A percentile compares a stretch with the other conserved stretches of the same genome.
These are phyloP conservation scores for Globisporangium iwayamae DNA, from an alignment of 352 stramenopile genomes.

Conservation along the genomic window DNA sequence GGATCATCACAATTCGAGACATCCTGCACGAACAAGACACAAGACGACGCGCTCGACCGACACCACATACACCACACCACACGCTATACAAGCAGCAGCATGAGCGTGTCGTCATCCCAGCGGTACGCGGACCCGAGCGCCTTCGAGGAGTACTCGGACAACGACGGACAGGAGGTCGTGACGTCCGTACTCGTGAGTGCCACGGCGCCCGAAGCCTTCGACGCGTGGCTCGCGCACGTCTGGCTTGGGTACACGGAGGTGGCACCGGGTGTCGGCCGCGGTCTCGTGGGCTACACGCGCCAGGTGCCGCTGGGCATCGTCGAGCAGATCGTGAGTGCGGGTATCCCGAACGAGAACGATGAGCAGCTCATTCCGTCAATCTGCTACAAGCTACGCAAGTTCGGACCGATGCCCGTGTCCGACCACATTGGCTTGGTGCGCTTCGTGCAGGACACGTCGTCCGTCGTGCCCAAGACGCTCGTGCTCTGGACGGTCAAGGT, in stretches of 20 bases:
- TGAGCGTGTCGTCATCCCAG: constrained; percentile 5
- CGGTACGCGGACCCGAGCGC: constrained; percentile 39
- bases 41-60: no score
- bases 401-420: constrained; percentile 33
- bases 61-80: no score
- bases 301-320: constrained; percentile 43
- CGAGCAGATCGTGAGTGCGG: constrained; percentile 64
- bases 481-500: constrained; percentile 52
- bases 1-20: no score
- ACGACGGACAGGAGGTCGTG: constrained; percentile 59
- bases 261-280: constrained; percentile 42
- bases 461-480: constrained; percentile 24
- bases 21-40: no score
- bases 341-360: constrained; percentile 24
- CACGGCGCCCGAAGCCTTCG: constrained; percentile 47
- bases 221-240: constrained; percentile 55
- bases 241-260: constrained; percentile 43
- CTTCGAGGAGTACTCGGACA: constrained; percentile 37
- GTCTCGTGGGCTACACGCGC: constrained; percentile 53
- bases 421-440: constrained; percentile 47
- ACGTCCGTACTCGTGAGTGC: constrained; percentile 49
- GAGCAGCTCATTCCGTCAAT: constrained; percentile 42
- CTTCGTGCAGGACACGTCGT: constrained; percentile 43
- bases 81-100: background rate
- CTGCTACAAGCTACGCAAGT: constrained; percentile 44